Base-by-base conservation (phyloP, 495 filamentous ascomycete species). In the Daldinia vernicosa region DNA sequence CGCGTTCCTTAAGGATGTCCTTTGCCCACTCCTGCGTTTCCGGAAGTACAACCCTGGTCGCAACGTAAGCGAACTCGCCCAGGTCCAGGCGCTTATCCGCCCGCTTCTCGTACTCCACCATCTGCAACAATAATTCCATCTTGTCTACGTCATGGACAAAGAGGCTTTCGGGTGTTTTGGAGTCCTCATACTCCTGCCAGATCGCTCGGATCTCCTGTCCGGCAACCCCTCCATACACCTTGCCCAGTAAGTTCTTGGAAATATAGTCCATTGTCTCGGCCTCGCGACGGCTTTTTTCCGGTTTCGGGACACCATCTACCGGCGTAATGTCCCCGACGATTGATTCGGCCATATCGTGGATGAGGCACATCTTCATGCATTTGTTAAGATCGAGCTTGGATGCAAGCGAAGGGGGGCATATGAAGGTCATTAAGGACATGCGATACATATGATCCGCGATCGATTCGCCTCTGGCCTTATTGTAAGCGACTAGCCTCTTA, bases 381-480 rank as follows among this genome's bases (percentile, higher is more conserved):
- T 89, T 90, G 3, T 87, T 83, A 67, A 97, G 85, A 77, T 98
- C 89, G 72, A 99, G 79, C 30, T 81, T 83, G 11, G 85, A 76
- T 9, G 89, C 82, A 11, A 97, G 87, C 14, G 92, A 83, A 0
- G 90, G 82, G 17, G 95, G 96, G n/a, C 93, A 94, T 58, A 98
- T 86, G 89, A 99, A 92, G 35, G 92, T 92, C 81, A 98, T 92
- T 75, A 99, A 88, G 54, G 94, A 93, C 95, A 99, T 99, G 76
- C 95, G 93, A 81, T 99, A 98, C 95, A 99, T 99, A 84, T 99
- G 95, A 81, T 99, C 95, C 27, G 93, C 87, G 78, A 99, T 97
- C 0, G 92, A 95, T 80, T 99, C 95, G 66, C 84, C 84, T 24
- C 79, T 81, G 54, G 14, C 22, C 24, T 60, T 32, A 51, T 7